phyloP scores from a whole-genome alignment of 345 rosid genomes.

The Citrus medica region DNA sequence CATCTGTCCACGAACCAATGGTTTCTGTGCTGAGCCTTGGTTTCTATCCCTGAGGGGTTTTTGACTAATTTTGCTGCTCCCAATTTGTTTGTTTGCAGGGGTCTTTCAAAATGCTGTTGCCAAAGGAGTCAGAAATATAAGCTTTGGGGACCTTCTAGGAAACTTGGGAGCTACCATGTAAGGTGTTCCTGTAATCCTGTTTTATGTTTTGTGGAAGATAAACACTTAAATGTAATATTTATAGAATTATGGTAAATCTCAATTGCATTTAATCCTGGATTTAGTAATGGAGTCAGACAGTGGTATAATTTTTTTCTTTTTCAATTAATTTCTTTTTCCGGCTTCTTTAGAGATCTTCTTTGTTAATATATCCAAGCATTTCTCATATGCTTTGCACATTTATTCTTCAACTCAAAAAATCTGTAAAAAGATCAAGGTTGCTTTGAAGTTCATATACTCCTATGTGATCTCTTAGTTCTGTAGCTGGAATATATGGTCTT shows the following conservation, averaged over 20 bases:
- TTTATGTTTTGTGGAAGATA: background rate
- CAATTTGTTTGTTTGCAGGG: constrained; percentile 39
- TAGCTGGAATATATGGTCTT: background rate
- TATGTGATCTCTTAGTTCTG: background rate
- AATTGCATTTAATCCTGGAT: background rate
- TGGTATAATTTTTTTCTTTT: background rate
- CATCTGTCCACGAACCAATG: constrained; percentile 6
- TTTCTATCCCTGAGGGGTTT: background rate
- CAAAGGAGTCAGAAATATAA: constrained; percentile 80
- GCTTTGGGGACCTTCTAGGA: constrained; percentile 90
- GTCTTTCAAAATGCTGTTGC: constrained; percentile 82
- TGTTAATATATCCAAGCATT: background rate
- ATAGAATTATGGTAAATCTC: background rate
- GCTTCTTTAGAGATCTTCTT: background rate
- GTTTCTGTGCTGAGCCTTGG: background rate
- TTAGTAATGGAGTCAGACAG: background rate
- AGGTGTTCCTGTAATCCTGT: constrained; percentile 16
- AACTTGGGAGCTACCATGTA: constrained; percentile 90
- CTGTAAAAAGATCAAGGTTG: background rate
- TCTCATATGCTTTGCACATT: background rate
- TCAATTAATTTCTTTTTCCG: too few species aligned
- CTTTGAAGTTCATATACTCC: background rate
- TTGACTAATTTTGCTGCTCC: constrained; percentile 13
- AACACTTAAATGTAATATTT: background rate
- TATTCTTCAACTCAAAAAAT: background rate